Conservation (phyloP, 345 rosid species). For the Aurinia saxatilis region DNA sequence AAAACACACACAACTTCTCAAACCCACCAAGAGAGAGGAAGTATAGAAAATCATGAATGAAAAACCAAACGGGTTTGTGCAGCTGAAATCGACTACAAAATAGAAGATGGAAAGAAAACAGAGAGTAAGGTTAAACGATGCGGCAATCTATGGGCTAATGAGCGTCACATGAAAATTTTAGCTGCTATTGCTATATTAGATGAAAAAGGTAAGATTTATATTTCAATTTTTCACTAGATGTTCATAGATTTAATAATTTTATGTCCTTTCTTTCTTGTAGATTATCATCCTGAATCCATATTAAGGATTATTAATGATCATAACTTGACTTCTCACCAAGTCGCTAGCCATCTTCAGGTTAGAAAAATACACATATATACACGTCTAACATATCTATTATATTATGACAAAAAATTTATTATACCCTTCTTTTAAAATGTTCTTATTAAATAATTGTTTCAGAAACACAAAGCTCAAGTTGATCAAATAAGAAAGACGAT, state of each 20-base stretch:
- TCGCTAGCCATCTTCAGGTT: slow-evolving; percentile 67
- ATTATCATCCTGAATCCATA: no score
- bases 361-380: background rate
- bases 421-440: background rate
- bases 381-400: no score
- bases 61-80: no score
- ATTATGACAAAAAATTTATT: no score
- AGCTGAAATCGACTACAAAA: background rate
- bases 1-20: no score
- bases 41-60: no score
- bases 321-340: no score
- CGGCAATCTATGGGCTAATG: slow-evolving; percentile 26
- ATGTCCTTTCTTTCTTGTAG: no score
- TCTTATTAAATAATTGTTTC: background rate
- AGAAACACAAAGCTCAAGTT: slow-evolving; percentile 41
- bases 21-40: no score
- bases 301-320: slow-evolving; percentile 38
- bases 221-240: background rate
- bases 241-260: background rate
- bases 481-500: slow-evolving; percentile 2
- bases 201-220: slow-evolving; percentile 16
- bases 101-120: background rate
- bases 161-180: slow-evolving; percentile 39
- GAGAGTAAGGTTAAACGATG: background rate
- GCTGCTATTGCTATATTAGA: slow-evolving; percentile 34